Evolutionary conservation across 1,284 basidiomycete genomes (phyloP).

Genomic region (Leccinum angustisporum): DNA sequence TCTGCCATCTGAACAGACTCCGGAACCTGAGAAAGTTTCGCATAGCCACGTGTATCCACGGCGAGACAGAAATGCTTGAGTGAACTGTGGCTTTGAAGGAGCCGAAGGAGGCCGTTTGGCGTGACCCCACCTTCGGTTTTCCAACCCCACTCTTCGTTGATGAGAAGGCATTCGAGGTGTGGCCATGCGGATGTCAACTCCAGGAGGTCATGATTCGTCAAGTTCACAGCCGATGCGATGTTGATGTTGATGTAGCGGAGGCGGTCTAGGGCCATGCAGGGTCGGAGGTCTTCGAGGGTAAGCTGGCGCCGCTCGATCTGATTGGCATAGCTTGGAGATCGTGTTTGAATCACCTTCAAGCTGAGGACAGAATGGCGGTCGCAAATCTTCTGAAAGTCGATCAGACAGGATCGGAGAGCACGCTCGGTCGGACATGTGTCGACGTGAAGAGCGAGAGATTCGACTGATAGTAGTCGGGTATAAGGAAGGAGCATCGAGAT

Average conservation of each 20-base stretch:
- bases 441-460: conserved; percentile 13
- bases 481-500: conserved; percentile 10
- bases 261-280: conserved; percentile 14
- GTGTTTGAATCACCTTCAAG: conserved; percentile 16
- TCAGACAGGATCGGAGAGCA: conserved; percentile 10
- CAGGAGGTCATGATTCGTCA: conserved; percentile 16
- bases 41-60: conserved; percentile 21
- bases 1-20: not conserved
- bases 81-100: conserved; percentile 14
- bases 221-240: conserved; percentile 10
- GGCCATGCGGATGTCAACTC: conserved; percentile 19
- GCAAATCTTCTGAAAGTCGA: conserved; percentile 12
- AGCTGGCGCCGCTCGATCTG: conserved; percentile 10
- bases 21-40: not conserved
- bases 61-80: conserved; percentile 22
- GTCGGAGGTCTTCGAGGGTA: conserved; percentile 17
- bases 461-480: conserved; percentile 13
- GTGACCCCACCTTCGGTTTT: conserved; percentile 17
- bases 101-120: conserved; percentile 15
- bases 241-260: conserved; percentile 17
- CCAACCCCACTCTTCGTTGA: conserved; percentile 25
- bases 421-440: conserved; percentile 16
- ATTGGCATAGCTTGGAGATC: conserved; percentile 1
- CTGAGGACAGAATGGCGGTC: conserved; percentile 3
- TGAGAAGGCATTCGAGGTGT: conserved; percentile 15